Evolutionary conservation across 257 asterid species (phyloP).

Genomic region (Solanum virginianum): DNA sequence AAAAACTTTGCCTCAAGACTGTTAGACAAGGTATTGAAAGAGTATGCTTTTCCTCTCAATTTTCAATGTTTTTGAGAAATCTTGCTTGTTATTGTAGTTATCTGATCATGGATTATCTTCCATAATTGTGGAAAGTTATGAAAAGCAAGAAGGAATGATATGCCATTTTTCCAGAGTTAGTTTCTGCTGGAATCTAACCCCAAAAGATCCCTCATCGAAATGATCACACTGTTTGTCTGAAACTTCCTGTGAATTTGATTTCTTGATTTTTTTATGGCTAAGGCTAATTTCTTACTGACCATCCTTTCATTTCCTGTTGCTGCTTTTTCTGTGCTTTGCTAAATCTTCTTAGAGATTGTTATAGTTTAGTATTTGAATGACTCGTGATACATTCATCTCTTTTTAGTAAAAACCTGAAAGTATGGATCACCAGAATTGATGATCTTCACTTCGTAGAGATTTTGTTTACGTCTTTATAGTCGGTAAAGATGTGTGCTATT

Average conservation of each 20-base stretch:
- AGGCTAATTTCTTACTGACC: not conserved
- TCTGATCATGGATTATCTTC: not conserved
- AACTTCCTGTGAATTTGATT: not conserved
- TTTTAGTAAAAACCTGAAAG: not conserved
- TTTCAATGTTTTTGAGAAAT: not conserved
- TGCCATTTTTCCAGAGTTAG: not conserved
- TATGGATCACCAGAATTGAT: not conserved
- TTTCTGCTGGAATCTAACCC: not conserved
- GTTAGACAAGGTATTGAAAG: conserved; percentile 53
- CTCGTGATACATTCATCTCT: not conserved
- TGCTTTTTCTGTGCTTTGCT: not conserved
- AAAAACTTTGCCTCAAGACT: conserved; percentile 74
- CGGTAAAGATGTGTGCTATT: not conserved
- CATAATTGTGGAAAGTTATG: not conserved
- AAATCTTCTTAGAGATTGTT: not conserved
- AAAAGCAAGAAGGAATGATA: not conserved
- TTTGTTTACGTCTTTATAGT: not conserved
- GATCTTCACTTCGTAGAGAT: not conserved
- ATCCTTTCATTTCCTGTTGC: not conserved
- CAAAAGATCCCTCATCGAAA: not conserved
- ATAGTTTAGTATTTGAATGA: not conserved
- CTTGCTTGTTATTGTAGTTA: not conserved
- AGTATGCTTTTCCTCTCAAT: not conserved
- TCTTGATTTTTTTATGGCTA: not conserved
- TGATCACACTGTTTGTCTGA: not conserved